Evolutionary conservation across 2,329 filamentous ascomycete species (phyloP).

Genomic region (Claviceps sorghi): DNA sequence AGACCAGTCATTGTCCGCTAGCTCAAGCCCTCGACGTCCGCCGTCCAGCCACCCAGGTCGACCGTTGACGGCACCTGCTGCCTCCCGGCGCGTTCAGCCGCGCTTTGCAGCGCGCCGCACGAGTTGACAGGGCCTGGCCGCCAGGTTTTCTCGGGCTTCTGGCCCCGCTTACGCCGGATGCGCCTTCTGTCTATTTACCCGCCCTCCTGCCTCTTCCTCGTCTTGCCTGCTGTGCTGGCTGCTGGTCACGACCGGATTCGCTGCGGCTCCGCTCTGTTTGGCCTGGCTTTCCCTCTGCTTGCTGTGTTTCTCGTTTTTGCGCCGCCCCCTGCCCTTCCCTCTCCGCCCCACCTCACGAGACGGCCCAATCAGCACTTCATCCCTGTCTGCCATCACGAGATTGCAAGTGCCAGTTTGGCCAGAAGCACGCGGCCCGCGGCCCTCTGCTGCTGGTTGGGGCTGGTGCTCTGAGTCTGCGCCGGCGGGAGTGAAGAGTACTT

Average conservation of each 20-base stretch:
- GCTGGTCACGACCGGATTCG: not conserved
- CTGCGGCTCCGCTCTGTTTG: conserved; percentile 1
- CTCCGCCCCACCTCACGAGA: not conserved
- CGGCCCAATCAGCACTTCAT: conserved; percentile 4
- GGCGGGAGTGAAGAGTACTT: too few relatives aligned
- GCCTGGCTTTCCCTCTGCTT: not conserved
- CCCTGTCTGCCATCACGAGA: not conserved
- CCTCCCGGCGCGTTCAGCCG: not conserved
- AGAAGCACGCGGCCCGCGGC: not conserved
- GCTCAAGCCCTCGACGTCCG: not conserved
- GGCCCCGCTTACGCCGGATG: not conserved
- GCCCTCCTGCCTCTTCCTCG: not conserved
- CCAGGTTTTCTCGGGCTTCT: not conserved
- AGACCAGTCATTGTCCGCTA: not conserved
- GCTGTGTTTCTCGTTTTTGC: not conserved
- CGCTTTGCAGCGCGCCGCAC: too few relatives aligned
- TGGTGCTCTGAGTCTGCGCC: not conserved
- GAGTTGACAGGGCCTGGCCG: not conserved
- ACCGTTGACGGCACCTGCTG: not conserved
- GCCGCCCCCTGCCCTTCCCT: not conserved
- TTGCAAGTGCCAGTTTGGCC: not conserved
- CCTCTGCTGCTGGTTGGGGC: not conserved
- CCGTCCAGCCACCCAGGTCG: not conserved
- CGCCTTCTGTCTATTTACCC: not conserved
- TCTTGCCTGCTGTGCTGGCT: not conserved